Evolutionary conservation across 1,139 yeast genomes (phyloP), one percentile per base, ranked within the genome.

Genomic region (Saccharomyces hybrid): DNA sequence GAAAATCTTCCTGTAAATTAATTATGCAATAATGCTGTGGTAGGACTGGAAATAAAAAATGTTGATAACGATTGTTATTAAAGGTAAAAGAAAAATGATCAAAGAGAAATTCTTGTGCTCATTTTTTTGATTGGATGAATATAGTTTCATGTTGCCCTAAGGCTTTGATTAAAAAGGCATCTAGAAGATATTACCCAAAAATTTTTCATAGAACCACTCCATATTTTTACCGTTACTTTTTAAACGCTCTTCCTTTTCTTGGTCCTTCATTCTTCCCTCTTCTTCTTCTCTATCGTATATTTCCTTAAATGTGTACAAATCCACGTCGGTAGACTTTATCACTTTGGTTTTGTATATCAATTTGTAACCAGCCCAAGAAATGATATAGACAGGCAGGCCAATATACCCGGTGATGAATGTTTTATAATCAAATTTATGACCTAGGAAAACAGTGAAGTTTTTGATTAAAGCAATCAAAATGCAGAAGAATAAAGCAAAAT

Each of bases 391-490:
- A 32, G 93, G 93, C 55, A 86, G 76, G 51, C 88, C 88, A 66
- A 86, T 84, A 73, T 86, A 86, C 50, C 91, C 90, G 46, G 93
- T 85, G 64, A 86, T 83, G 65, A 86, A 86, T 34, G 75, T 73
- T 72, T 78, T 82, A 73, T 79, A 83, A 66, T 77, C 80, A 70
- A 83, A 83, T 2, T 68, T 68, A 53, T 71, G 66, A 53, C 73
- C 72, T 63, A 86, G 73, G 72, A 86, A 85, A 4, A 82, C 90
- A 1, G 89, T 83, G 69, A 85, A 86, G 69, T 86, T 86, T 73
- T 87, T 86, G 67, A 84, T 79, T 53, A 86, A 64, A n/a, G 84
- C 77, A 59, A 87, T 75, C 54, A 86, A 51, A 52, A 73, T 58
- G 72, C 90, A 84, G 60, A 84, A 66, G 42, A 68, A 63, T 56